Evolutionary conservation across 805 yeast species (phyloP), one percentile per base, ranked within the genome.

Genomic region (Zygoascus tannicola): DNA sequence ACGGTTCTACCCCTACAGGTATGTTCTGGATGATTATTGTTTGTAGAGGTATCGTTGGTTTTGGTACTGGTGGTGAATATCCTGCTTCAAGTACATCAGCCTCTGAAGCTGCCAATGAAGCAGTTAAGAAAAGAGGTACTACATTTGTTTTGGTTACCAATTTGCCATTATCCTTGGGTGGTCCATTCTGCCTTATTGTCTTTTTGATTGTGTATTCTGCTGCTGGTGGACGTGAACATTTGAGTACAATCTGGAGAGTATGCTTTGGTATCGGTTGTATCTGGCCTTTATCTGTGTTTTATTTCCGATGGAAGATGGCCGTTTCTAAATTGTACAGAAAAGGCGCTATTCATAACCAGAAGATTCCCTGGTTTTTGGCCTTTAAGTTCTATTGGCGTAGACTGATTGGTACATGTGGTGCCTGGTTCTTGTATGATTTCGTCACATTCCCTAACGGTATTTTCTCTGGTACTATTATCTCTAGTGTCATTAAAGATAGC

Each of bases 381-480:
- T 45, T 79, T 46, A 77, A 74, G 56, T 82, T 65, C 62, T 81
- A 80, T 65, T 82, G 90, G 88, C 65, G 56, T 35, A 66, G 84
- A 45, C 56, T 83, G 19, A 51, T 81, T 23, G 92, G 90, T 30
- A 78, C 85, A 15, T 76, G 83, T 58, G 78, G 76, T 4, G 74
- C 82, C 45, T 83, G 92, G 92, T 82, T 82, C 66, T 67, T 82
- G 53, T 83, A 80, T 57, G 94, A 83, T 64, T 83, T 82, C 54
- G 83, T 83, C 54, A 78, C 84, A 4, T 83, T 82, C 68, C 88
- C 90, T 10, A 81, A 81, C 57, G 86, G 85, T 58, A 70, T 80
- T 41, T 81, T 80, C 58, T 73, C 82, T 4, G 72, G 73, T 10
- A 69, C 79, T 23, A 81, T 81, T 52, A 76, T 80, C 44, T 54